These are phyloP conservation scores for Cystobasidium sp. DNA, from an alignment of 1,284 basidiomycete species.

Conservation along the genomic window DNA sequence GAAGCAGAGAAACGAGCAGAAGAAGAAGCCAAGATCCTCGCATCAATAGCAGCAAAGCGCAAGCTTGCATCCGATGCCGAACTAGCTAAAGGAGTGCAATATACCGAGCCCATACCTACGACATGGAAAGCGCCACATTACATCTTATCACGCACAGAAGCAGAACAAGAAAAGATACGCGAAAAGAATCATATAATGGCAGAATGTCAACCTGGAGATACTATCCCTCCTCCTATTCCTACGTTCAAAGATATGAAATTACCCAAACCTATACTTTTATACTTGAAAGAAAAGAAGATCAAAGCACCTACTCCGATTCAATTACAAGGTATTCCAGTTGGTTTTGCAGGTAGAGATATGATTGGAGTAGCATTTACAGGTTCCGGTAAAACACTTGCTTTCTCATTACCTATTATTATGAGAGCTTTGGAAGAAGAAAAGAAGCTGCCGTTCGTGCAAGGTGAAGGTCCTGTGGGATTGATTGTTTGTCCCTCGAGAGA, in stretches of 20 bases:
- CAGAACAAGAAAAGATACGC: conserved; percentile 74
- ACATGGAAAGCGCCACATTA: conserved; percentile 89
- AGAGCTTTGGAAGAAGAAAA: conserved; percentile 88
- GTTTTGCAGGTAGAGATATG: conserved; percentile 63
- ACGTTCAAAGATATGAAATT: conserved; percentile 99
- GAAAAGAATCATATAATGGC: conserved; percentile 90
- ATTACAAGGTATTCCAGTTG: conserved; percentile 92
- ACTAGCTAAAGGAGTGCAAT: conserved; percentile 87
- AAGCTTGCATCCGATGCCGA: conserved; percentile 92
- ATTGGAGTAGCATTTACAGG: conserved; percentile 61
- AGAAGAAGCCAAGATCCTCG: conserved; percentile 84
- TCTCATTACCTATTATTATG: conserved; percentile 66
- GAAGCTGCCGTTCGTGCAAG: conserved; percentile 83
- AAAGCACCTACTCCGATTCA: conserved; percentile 91
- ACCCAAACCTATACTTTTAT: conserved; percentile 77
- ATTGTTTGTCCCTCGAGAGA: conserved; percentile 94
- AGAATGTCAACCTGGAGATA: conserved; percentile 62
- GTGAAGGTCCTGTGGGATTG: conserved; percentile 94
- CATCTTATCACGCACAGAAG: conserved; percentile 71
- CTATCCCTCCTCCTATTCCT: conserved; percentile 91
- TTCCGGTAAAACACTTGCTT: conserved; percentile 60
- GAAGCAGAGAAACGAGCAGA: conserved; percentile 82
- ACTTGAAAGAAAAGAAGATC: conserved; percentile 84
- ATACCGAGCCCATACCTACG: conserved; percentile 82
- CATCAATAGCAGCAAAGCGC: conserved; percentile 82